Conservation (phyloP, 2,329 filamentous ascomycete species). For the Fulvia fulva region DNA sequence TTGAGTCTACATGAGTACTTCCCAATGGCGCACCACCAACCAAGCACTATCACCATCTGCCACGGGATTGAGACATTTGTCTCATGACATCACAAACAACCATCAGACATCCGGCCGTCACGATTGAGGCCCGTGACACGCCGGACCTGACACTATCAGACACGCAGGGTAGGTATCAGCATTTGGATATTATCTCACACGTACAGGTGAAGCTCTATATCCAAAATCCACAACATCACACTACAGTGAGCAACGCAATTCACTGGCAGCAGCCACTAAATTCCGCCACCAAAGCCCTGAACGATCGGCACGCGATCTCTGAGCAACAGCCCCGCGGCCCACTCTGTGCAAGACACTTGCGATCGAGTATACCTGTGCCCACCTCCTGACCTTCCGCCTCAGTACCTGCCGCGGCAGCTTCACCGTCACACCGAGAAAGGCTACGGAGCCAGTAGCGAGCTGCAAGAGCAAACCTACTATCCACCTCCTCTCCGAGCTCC, state of each 20-base stretch:
- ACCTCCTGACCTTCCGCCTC: conserved; percentile 27
- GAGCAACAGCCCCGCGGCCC: neutral
- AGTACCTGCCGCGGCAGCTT: conserved; percentile 36
- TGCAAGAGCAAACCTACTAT: conserved; percentile 1
- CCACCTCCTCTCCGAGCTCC: conserved; percentile 18
- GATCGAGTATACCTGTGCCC: conserved; percentile 34
- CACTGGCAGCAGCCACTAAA: neutral
- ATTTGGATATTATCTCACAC: neutral
- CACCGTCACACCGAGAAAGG: conserved; percentile 10
- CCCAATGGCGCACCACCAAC: neutral
- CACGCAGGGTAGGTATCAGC: no score
- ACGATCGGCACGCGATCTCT: neutral
- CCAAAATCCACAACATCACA: neutral
- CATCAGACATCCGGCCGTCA: conserved; percentile 5
- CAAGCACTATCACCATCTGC: neutral
- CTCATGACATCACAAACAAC: conserved; percentile 5
- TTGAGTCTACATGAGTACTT: neutral
- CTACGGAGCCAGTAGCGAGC: neutral
- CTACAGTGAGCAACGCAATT: neutral
- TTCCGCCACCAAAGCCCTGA: neutral
- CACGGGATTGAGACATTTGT: conserved; percentile 2
- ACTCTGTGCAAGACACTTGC: conserved; percentile 38
- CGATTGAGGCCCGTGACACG: conserved; percentile 11
- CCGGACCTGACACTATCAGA: neutral
- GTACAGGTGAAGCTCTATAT: neutral